A percentile compares a stretch with the other conserved stretches of the same genome.
Evolutionary conservation across 345 rosid genomes (phyloP).

Genomic region (Salix purpurea): DNA sequence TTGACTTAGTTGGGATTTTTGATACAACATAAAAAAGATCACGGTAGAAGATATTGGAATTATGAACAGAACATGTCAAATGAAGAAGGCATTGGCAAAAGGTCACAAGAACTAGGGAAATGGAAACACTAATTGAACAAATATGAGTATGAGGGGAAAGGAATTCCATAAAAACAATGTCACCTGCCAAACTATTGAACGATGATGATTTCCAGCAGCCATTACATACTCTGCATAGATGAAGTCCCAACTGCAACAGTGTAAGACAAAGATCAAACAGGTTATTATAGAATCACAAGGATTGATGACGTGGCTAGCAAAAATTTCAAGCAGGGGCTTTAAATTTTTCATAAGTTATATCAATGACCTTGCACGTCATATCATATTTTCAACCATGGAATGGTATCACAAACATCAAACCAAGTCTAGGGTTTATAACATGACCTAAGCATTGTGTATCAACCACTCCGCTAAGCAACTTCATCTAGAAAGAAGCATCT

Average conservation of each 20-base stretch:
- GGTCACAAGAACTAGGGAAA: background rate
- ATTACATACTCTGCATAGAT: slow-evolving; percentile 97
- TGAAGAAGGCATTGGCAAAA: background rate
- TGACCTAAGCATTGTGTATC: too few relatives aligned
- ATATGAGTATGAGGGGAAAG: background rate
- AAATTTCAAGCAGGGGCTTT: background rate
- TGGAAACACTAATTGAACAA: background rate
- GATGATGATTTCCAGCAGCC: slow-evolving; percentile 94
- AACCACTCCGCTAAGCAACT: too few relatives aligned
- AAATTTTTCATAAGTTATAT: background rate
- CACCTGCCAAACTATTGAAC: slow-evolving; percentile 98
- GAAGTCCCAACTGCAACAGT: slow-evolving; percentile 81
- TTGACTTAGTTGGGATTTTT: background rate
- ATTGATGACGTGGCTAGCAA: background rate
- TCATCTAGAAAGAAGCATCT: background rate
- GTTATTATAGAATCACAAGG: background rate
- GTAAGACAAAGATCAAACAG: background rate
- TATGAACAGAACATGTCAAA: background rate
- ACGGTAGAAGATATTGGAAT: background rate
- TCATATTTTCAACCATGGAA: too few relatives aligned
- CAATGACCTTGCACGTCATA: too few relatives aligned
- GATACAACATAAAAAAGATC: background rate
- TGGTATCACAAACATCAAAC: too few relatives aligned
- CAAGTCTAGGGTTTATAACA: too few relatives aligned
- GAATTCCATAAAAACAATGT: background rate